Conservation (phyloP, 2,329 filamentous ascomycete species). For the Arthroderma sp. region DNA sequence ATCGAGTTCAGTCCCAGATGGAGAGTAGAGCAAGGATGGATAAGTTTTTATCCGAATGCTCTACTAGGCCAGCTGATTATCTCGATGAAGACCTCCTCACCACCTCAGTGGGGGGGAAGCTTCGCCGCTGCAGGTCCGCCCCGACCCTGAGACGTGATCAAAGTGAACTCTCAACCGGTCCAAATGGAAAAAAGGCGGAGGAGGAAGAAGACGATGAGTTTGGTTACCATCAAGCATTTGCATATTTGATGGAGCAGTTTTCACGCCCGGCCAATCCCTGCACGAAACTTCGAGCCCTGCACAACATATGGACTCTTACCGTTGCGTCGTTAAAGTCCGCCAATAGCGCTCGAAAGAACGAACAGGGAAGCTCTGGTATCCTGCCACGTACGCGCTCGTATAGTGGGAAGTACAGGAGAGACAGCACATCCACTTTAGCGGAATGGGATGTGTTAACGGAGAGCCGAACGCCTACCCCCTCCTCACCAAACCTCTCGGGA, state of each 20-base stretch:
- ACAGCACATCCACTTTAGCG: conserved; percentile 10
- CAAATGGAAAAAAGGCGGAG: background rate
- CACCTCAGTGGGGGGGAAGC: background rate
- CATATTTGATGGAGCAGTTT: conserved; percentile 69
- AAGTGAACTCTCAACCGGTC: background rate
- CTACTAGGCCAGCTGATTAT: background rate
- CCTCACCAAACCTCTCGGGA: conserved; percentile 9
- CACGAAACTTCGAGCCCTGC: conserved; percentile 68
- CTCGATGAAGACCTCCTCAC: background rate
- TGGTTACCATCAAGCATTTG: conserved; percentile 68
- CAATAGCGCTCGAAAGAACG: background rate
- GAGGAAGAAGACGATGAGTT: conserved; percentile 35
- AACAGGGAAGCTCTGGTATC: conserved; percentile 15
- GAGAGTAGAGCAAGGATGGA: conserved; percentile 25
- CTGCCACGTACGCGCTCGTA: conserved; percentile 17
- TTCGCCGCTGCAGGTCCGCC: conserved; percentile 24
- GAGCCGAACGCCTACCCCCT: conserved; percentile 7
- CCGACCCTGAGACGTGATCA: background rate
- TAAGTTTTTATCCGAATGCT: conserved; percentile 25
- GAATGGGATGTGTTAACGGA: conserved; percentile 2
- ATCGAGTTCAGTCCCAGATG: conserved; percentile 29
- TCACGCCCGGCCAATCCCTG: conserved; percentile 80
- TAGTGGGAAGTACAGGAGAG: conserved; percentile 19
- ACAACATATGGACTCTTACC: conserved; percentile 72
- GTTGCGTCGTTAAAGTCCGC: conserved; percentile 48